phyloP scores from a whole-genome alignment of 169 alveolate genomes.

The Eimeria acervulina region DNA sequence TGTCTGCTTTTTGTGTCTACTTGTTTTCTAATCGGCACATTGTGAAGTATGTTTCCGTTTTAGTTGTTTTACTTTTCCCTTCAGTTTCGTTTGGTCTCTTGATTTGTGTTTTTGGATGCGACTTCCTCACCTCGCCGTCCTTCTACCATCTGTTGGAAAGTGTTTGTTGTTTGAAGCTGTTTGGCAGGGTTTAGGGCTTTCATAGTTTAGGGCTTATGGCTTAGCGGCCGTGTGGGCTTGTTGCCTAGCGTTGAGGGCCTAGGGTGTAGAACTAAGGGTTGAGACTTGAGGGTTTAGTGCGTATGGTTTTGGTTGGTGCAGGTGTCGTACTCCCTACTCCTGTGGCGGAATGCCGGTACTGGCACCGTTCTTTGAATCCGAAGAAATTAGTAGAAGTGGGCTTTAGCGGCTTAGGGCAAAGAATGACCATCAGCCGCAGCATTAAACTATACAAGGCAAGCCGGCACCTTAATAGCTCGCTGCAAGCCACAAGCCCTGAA shows the following conservation, averaged over 20 bases:
- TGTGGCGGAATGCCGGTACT: conserved; percentile 94
- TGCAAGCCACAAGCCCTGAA: neutral
- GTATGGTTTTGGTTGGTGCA: conserved; percentile 86
- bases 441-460: conserved; percentile 92
- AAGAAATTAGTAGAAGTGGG: conserved; percentile 89
- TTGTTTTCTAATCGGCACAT: neutral
- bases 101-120: too few species aligned
- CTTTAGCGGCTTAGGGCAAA: conserved; percentile 85
- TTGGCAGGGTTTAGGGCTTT: too few species aligned
- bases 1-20: neutral
- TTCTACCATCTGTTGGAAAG: neutral
- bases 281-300: too few species aligned
- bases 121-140: too few species aligned
- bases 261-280: too few species aligned
- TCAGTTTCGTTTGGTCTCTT: neutral
- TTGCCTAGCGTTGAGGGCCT: too few species aligned
- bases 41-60: neutral
- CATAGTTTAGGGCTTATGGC: too few species aligned
- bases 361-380: conserved; percentile 92
- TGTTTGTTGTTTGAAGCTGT: too few species aligned
- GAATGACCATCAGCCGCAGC: conserved; percentile 89
- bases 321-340: conserved; percentile 98
- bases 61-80: neutral
- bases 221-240: too few species aligned
- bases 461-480: neutral